A percentile compares a stretch with the other conserved stretches of the same genome.
Evolutionary conservation across 768 basidiomycete species (phyloP).

Genomic region (Tricholoma matsutake): DNA sequence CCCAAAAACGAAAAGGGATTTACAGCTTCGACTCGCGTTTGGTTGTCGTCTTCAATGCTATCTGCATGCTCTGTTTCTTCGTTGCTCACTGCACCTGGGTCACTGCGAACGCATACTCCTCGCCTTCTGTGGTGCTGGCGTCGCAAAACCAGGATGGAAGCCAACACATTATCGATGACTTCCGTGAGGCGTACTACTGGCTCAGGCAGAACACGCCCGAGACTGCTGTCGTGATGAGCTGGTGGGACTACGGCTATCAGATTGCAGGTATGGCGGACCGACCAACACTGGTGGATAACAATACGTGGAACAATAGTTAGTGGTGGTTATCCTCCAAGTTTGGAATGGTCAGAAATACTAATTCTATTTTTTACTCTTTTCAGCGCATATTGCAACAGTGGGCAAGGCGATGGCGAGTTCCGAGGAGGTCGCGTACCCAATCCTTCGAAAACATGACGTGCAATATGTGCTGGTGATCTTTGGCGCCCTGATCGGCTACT

Average conservation of each 20-base stretch:
- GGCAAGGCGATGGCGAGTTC: constrained; percentile 96
- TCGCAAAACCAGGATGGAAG: constrained; percentile 78
- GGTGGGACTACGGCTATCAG: constrained; percentile 99
- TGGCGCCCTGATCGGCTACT: constrained; percentile 94
- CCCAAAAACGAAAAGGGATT: constrained; percentile 49
- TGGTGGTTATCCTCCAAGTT: constrained; percentile 13
- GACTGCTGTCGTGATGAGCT: constrained; percentile 94
- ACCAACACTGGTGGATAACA: constrained; percentile 95
- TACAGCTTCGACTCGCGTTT: constrained; percentile 85
- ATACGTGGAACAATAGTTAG: constrained; percentile 99
- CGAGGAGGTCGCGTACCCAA: constrained; percentile 96
- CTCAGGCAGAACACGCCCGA: constrained; percentile 91
- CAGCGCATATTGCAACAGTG: constrained; percentile 97
- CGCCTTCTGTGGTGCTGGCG: constrained; percentile 93
- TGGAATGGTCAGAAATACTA: background rate
- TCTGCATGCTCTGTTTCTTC: constrained; percentile 83
- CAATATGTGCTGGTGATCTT: constrained; percentile 98
- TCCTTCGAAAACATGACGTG: constrained; percentile 95
- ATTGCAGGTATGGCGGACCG: constrained; percentile 99
- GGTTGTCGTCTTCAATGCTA: constrained; percentile 67
- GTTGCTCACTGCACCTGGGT: constrained; percentile 98
- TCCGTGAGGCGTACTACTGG: constrained; percentile 99
- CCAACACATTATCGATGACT: constrained; percentile 96
- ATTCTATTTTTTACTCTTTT: constrained; percentile 10
- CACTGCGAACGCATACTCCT: constrained; percentile 92